These are phyloP conservation scores for Fusarium anthophilum DNA, from an alignment of 2,329 filamentous ascomycete genomes.

Conservation along the genomic window DNA sequence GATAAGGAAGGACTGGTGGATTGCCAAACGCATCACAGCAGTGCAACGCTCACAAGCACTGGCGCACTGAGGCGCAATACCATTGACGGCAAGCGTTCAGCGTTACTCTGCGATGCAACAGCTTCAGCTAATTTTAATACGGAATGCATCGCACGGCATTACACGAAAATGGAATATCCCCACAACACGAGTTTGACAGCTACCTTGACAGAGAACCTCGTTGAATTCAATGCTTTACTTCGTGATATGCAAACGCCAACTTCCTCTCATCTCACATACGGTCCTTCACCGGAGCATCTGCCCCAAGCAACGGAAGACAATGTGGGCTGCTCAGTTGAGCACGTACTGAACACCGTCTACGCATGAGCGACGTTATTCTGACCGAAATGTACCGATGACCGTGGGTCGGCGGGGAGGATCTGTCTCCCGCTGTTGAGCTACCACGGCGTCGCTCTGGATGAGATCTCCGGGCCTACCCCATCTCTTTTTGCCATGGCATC, in stretches of 20 bases:
- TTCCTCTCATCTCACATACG: conserved; percentile 12
- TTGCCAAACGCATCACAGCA: conserved; percentile 27
- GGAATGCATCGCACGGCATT: conserved; percentile 27
- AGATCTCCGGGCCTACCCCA: conserved; percentile 34
- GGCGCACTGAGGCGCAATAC: conserved; percentile 11
- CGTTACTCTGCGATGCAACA: conserved; percentile 9
- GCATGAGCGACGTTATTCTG: conserved; percentile 26
- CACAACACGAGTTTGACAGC: conserved; percentile 31
- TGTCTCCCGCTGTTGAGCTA: conserved; percentile 35
- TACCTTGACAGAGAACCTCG: not conserved
- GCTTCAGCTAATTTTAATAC: conserved; percentile 27
- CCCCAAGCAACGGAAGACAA: conserved; percentile 16
- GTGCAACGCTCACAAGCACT: conserved; percentile 18
- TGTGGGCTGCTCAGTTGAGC: conserved; percentile 1
- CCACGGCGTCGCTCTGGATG: conserved; percentile 31
- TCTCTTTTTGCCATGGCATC: conserved; percentile 25
- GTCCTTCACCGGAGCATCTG: conserved; percentile 24
- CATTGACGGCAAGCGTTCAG: conserved; percentile 27
- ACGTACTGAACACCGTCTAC: not conserved
- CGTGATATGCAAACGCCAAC: conserved; percentile 18
- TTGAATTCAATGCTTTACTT: conserved; percentile 3
- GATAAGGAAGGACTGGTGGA: conserved; percentile 26
- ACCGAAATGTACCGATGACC: conserved; percentile 13
- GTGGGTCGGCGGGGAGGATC: conserved; percentile 33
- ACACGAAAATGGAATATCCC: conserved; percentile 27